Evolutionary conservation across 1,139 yeast genomes (phyloP), one percentile per base, ranked within the genome.

Genomic region (Yamadazyma triangularis): DNA sequence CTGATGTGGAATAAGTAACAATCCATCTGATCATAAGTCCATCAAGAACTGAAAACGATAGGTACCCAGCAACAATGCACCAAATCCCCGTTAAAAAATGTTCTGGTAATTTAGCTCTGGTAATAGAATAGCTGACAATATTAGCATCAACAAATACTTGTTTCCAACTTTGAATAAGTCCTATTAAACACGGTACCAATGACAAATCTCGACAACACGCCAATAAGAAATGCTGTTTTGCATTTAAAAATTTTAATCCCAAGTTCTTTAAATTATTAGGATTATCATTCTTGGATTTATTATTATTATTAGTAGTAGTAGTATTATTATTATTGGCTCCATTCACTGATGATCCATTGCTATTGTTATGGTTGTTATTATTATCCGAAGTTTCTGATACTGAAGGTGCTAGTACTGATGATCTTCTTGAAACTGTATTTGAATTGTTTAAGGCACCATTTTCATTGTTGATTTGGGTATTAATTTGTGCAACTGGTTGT

Each of bases 11-110:
- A 53, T 89, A 89, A 13, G 85, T 86, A 24, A 89, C 93, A 24
- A 89, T 85, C 94, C 97, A 91, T 28, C 98, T 67, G 14, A 87
- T 83, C 81, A 89, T 86, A 24, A 91, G 64, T 0, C 96, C 94
- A 51, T 89, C 96, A 24, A 89, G 64, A 4, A 87, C 88, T 2
- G 89, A 77, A 54, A 80, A 88, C 9, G 94, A 79, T 35, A 91
- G 64, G 49, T 87, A 87, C 3, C 88, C 88, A 2, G 94, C 77
- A 5, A 91, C 97, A 7, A 84, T 53, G 51, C 96, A 82, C 93
- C 93, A 83, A 11, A 83, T 56, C 0, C 87, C 83, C 4, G 88
- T 78, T 26, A 82, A 58, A 40, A 83, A 67, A 45, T 79, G 82
- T 47, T 83, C 93, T 0, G 86, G 77, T 2, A 80, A 70, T 19